Evolutionary conservation across 768 basidiomycete genomes (phyloP), one percentile per base, ranked within the genome.

Genomic region (Pleurotus ostreatus): DNA sequence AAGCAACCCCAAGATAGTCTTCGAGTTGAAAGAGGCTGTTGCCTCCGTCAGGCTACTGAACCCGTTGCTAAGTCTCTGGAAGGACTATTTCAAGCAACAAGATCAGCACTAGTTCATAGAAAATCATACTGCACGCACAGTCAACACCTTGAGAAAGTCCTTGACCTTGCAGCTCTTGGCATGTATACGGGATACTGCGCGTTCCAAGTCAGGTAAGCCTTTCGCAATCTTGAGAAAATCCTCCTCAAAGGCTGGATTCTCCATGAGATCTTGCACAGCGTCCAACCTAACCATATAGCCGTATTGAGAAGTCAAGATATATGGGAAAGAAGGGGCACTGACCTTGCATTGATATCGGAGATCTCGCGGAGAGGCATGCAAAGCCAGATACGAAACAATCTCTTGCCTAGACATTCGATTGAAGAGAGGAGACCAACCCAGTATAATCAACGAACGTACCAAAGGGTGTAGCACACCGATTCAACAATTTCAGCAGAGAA

Each of bases 341-440:
- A 92, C 94, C 94, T 80, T 40, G 90, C 86, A 64, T 96, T 95
- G 71, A 99, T 98, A 47, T 90, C 90, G 9, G 79, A 67, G 37
- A 86, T 84, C 39, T 90, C 84, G 26, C 88, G 83, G 59, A 99
- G 72, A 16, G 97, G 97, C 79, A 88, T 88, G 60, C 93, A 97
- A 6, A 99, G 76, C 97, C 97, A 99, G 53, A 96, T 89, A 41
- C 95, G 84, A 80, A 99, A 98, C 25, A 98, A 78, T 22, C 97
- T 84, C 69, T 98, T 98, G 40, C 94, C 92, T 92, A 54, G 22
- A 45, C 47, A 41, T 55, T 57, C 30, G 26, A 8, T 30, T 22
- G 18, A 56, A 55, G 55, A 60, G 6, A 55, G 51, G 39, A 60
- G 13, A 16, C 23, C n/a, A 22, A 12, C 16, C 16, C 25, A 52